phyloP scores from a whole-genome alignment of 2,329 filamentous ascomycete genomes.

The Pseudonectria buxi region DNA sequence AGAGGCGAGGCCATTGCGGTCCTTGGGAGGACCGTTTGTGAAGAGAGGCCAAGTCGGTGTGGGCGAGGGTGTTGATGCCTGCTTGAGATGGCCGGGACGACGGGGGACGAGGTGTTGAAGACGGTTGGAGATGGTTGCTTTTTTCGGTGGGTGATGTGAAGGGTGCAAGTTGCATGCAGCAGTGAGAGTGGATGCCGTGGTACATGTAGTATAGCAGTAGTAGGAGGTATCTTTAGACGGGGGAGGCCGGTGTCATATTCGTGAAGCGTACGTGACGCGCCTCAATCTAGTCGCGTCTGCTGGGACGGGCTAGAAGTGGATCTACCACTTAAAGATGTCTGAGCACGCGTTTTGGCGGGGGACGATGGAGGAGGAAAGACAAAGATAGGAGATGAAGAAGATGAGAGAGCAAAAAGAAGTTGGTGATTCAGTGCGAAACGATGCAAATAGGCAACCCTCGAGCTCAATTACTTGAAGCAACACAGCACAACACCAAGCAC shows the following conservation, averaged over 20 bases:
- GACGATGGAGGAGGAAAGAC: slow-evolving; percentile 1
- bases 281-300: slow-evolving; percentile 26
- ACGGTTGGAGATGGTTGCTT: not conserved
- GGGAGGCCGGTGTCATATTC: slow-evolving; percentile 33
- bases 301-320: slow-evolving; percentile 11
- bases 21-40: slow-evolving; percentile 11
- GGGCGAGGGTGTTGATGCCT: not conserved
- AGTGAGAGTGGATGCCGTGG: too few species aligned
- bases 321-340: slow-evolving; percentile 18
- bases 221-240: slow-evolving; percentile 20
- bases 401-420: slow-evolving; percentile 1
- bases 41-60: slow-evolving; percentile 14
- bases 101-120: not conserved
- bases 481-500: too few species aligned
- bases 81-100: not conserved
- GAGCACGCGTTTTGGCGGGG: not conserved
- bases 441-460: slow-evolving; percentile 2
- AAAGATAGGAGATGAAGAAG: slow-evolving; percentile 1
- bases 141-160: not conserved
- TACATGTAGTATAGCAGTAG: slow-evolving; percentile 1
- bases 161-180: too few species aligned
- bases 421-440: slow-evolving; percentile 10
- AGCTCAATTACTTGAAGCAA: too few species aligned
- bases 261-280: slow-evolving; percentile 37
- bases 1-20: slow-evolving; percentile 34